Percentiles rank a stretch among this genome's conserved stretches.
These are phyloP conservation scores for Fragaria ananassa DNA, from an alignment of 306 rosid species.

Conservation along the genomic window DNA sequence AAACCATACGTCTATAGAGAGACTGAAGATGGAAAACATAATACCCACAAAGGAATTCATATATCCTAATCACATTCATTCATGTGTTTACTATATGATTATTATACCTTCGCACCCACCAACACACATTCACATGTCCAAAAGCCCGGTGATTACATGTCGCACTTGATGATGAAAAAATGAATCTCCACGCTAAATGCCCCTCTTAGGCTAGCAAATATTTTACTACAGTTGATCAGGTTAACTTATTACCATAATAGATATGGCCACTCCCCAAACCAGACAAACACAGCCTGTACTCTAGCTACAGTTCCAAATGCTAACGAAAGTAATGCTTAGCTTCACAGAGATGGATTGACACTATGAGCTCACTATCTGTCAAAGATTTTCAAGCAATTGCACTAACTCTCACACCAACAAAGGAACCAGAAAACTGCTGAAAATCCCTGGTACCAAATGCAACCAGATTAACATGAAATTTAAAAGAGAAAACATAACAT, in stretches of 20 bases:
- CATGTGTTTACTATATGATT: no score
- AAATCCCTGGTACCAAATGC: background rate
- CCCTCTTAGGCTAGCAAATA: background rate
- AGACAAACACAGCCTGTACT: background rate
- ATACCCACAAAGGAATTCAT: background rate
- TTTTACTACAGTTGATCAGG: background rate
- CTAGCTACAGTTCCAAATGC: background rate
- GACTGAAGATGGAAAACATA: background rate
- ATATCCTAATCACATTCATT: background rate
- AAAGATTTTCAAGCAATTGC: conserved; percentile 8
- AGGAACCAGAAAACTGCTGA: background rate
- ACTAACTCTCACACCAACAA: background rate
- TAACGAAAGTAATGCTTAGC: background rate
- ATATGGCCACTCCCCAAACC: background rate
- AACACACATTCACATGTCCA: background rate
- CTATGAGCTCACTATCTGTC: background rate
- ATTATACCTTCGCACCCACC: background rate
- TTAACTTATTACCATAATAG: background rate
- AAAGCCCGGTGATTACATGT: background rate
- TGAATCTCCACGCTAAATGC: background rate
- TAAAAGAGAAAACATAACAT: background rate
- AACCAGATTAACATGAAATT: background rate
- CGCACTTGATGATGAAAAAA: background rate
- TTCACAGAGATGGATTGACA: background rate
- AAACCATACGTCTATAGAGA: background rate